phyloP scores from a whole-genome alignment of 2,329 filamentous ascomycete genomes.

The Tolypocladium cylindrosporum region DNA sequence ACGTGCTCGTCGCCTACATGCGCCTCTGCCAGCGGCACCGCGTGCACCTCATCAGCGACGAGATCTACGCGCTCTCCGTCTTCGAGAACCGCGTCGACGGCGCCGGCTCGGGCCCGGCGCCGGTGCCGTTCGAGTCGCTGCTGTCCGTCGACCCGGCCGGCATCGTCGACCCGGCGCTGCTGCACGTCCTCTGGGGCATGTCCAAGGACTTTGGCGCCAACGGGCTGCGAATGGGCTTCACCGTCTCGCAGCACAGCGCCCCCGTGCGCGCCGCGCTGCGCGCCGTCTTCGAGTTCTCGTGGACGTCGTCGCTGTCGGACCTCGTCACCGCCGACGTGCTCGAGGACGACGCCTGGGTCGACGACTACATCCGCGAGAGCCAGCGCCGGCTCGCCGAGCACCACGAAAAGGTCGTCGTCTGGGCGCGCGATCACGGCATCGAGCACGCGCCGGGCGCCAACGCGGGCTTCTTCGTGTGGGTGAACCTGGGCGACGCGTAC shows the following conservation, averaged over 20 bases:
- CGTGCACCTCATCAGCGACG: constrained; percentile 42
- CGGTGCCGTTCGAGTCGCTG: constrained; percentile 31
- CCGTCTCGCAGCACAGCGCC: constrained; percentile 37
- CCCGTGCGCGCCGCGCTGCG: constrained; percentile 26
- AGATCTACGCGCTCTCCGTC: constrained; percentile 41
- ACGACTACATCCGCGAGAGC: constrained; percentile 33
- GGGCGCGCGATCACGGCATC: constrained; percentile 28
- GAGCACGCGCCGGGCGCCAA: constrained; percentile 35
- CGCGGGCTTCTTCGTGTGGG: constrained; percentile 46
- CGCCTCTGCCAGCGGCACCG: constrained; percentile 34
- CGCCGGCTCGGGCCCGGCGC: constrained; percentile 6
- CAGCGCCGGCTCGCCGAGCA: constrained; percentile 24
- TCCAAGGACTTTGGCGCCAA: constrained; percentile 47
- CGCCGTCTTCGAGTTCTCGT: constrained; percentile 29
- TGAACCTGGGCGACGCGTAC: constrained; percentile 30
- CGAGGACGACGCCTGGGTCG: constrained; percentile 31
- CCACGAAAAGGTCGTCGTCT: constrained; percentile 25
- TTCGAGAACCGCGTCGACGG: constrained; percentile 29
- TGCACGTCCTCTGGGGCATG: constrained; percentile 41
- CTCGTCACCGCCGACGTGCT: constrained; percentile 29
- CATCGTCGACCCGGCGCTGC: constrained; percentile 34
- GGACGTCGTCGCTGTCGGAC: constrained; percentile 33
- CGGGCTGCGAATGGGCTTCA: constrained; percentile 39
- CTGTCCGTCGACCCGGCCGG: constrained; percentile 31
- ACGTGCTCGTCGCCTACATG: constrained; percentile 29